A percentile compares a stretch with the other conserved stretches of the same genome.
phyloP scores from a whole-genome alignment of 805 yeast species.

The Metschnikowia dekortorum region DNA sequence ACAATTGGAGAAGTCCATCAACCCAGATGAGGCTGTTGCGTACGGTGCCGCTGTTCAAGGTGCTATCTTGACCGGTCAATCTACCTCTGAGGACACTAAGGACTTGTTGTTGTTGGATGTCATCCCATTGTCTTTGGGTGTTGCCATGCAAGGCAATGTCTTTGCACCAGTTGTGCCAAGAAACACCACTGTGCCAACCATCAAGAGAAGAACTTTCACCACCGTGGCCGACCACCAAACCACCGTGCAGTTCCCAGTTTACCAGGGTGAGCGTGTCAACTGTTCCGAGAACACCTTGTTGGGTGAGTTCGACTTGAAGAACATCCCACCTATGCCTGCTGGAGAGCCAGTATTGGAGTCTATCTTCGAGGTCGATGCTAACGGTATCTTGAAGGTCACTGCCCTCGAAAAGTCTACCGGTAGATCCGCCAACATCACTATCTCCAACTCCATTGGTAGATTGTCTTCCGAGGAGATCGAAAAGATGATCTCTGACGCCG shows the following conservation, averaged over 20 bases:
- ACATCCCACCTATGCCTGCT: constrained; percentile 48
- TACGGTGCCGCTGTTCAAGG: constrained; percentile 99
- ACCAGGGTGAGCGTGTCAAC: constrained; percentile 52
- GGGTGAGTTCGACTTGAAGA: constrained; percentile 49
- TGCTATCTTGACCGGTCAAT: constrained; percentile 53
- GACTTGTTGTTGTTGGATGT: constrained; percentile 49
- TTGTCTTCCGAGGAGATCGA: constrained; percentile 47
- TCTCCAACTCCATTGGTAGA: constrained; percentile 48
- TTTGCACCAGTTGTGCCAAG: constrained; percentile 50
- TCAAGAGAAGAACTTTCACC: constrained; percentile 49
- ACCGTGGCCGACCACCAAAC: constrained; percentile 50
- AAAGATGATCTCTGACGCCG: constrained; percentile 47
- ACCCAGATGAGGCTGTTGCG: constrained; percentile 99
- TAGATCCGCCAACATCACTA: constrained; percentile 47
- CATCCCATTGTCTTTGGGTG: constrained; percentile 48
- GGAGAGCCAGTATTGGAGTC: constrained; percentile 50
- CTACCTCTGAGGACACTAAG: constrained; percentile 46
- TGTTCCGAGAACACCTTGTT: constrained; percentile 48
- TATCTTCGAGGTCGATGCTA: constrained; percentile 48
- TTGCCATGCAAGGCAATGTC: constrained; percentile 49
- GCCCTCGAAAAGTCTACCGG: constrained; percentile 48
- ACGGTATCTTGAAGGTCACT: constrained; percentile 49
- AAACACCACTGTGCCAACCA: constrained; percentile 49
- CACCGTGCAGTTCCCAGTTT: constrained; percentile 48
- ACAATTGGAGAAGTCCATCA: constrained; percentile 94